These are phyloP conservation scores for Calvatia gigantea DNA, from an alignment of 768 basidiomycete species.

Conservation along the genomic window DNA sequence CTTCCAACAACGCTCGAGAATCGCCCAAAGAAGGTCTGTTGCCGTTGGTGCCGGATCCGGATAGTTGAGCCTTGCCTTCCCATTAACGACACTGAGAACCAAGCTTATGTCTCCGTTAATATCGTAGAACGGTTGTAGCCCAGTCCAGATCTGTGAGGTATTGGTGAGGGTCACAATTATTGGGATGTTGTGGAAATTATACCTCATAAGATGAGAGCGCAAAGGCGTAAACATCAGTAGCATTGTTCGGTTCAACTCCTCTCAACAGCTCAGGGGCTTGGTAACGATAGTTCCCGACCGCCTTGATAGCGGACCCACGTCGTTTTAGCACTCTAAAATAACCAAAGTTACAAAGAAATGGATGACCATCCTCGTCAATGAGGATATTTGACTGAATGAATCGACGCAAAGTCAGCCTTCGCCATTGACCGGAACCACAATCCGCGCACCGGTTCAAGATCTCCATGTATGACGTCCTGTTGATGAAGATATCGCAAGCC, in stretches of 20 bases:
- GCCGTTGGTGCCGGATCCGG: not conserved
- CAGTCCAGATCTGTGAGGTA: not conserved
- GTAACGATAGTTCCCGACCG: slow-evolving; percentile 13
- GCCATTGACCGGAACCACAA: no score
- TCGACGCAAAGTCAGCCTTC: no score
- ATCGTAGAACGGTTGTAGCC: not conserved
- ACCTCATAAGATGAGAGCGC: slow-evolving; percentile 5
- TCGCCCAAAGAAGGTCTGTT: not conserved
- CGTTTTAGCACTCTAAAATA: slow-evolving; percentile 14
- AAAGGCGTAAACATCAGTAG: slow-evolving; percentile 18
- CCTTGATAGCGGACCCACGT: slow-evolving; percentile 15
- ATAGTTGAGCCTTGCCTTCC: not conserved
- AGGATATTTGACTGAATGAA: slow-evolving; percentile 10
- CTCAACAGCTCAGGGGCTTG: slow-evolving; percentile 16
- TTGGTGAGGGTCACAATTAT: no score
- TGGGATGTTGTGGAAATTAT: no score
- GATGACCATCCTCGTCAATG: not conserved
- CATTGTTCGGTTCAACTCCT: slow-evolving; percentile 7
- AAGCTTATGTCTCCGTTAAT: not conserved
- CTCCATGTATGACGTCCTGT: slow-evolving; percentile 10
- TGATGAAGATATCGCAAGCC: slow-evolving; percentile 20
- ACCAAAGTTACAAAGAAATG: slow-evolving; percentile 17
- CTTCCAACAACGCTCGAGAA: not conserved
- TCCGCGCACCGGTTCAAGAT: slow-evolving; percentile 8
- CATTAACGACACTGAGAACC: not conserved